Conservation (phyloP, 2,329 filamentous ascomycete species). For the Chaetoscypha palmicola region DNA sequence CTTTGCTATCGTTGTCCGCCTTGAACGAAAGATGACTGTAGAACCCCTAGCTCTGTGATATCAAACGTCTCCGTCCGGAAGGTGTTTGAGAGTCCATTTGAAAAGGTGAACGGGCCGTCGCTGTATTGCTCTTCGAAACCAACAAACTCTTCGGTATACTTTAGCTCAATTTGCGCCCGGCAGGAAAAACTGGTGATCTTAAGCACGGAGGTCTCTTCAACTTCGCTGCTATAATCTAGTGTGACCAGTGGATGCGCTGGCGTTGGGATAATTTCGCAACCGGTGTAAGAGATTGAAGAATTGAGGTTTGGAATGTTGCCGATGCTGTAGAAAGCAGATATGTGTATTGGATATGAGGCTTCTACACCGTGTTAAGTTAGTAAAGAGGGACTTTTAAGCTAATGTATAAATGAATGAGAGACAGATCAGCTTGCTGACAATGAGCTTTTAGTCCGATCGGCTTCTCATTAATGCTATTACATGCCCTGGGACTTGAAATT, state of each 20-base stretch:
- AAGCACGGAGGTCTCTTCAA: constrained; percentile 32
- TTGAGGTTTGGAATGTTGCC: background rate
- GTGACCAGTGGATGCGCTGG: constrained; percentile 16
- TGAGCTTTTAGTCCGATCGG: no score
- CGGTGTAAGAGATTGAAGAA: background rate
- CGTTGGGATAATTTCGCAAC: background rate
- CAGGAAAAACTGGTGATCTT: constrained; percentile 23
- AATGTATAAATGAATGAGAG: no score
- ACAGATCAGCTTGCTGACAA: no score
- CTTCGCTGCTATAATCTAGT: constrained; percentile 31
- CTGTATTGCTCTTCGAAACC: constrained; percentile 25
- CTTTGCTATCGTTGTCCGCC: constrained; percentile 37
- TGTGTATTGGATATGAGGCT: no score
- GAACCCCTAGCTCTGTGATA: constrained; percentile 26
- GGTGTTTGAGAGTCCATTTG: constrained; percentile 28
- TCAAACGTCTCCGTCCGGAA: constrained; percentile 36
- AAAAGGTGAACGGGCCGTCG: constrained; percentile 32
- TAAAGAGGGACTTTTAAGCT: no score
- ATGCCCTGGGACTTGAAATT: no score
- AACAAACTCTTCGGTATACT: constrained; percentile 32
- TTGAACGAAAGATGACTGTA: constrained; percentile 33
- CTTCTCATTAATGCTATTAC: no score
- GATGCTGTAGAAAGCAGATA: background rate
- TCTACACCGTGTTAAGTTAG: no score
- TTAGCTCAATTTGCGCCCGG: constrained; percentile 32